A percentile compares a stretch with the other conserved stretches of the same genome.
These are phyloP conservation scores for Blastocystis sp. DNA, from an alignment of 352 stramenopile species.

Conservation along the genomic window DNA sequence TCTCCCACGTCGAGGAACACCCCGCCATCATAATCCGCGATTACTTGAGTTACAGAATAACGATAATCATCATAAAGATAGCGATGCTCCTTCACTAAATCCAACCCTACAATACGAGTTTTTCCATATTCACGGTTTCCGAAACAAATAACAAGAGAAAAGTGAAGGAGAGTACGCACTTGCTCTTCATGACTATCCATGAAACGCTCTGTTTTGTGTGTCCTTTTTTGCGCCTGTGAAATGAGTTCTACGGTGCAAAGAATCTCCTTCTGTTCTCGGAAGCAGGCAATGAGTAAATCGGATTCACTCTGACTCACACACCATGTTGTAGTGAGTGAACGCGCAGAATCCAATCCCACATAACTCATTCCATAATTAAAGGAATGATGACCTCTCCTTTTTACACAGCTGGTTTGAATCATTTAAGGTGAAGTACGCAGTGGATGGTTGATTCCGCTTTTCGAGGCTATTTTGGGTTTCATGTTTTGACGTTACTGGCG, in stretches of 20 bases:
- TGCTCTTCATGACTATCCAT: neutral
- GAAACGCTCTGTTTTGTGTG: neutral
- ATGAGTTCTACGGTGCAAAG: no score
- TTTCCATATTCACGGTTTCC: neutral
- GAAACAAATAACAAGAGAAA: neutral
- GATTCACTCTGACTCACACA: no score
- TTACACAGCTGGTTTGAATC: no score
- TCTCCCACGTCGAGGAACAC: constrained; percentile 49
- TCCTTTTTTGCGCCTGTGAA: neutral
- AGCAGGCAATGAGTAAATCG: no score
- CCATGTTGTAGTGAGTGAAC: neutral
- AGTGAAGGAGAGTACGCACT: neutral
- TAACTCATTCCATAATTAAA: neutral
- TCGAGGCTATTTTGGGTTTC: neutral
- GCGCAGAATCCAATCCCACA: neutral
- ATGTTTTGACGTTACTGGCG: neutral
- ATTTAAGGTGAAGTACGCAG: no score
- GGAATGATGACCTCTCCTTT: no score
- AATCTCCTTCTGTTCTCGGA: neutral
- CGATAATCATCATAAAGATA: constrained; percentile 69
- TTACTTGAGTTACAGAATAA: constrained; percentile 55
- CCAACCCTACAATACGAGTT: constrained; percentile 51
- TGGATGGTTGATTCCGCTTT: neutral
- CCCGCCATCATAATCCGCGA: constrained; percentile 50
- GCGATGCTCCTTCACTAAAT: constrained; percentile 64